Evolutionary conservation across 768 basidiomycete species (phyloP), one percentile per base, ranked within the genome.

Genomic region (Termitomyces bulborhizus): DNA sequence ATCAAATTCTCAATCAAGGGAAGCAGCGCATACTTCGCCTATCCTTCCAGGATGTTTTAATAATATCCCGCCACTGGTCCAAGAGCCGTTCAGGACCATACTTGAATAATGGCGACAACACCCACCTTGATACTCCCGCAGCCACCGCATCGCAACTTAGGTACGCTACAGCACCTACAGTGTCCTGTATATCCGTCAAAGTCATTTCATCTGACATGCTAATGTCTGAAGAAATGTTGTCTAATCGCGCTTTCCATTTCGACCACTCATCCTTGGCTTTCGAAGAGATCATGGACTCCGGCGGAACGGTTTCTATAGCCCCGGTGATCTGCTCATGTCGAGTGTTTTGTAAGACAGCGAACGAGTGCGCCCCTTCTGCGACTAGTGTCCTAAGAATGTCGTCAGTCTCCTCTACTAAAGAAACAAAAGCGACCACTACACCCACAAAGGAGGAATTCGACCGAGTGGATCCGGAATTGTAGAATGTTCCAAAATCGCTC

Each of bases 151-250:
- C 76, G 29, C 62, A 56, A 1, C 63, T 61, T 59, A 78, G 75
- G 68, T 78, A 82, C 13, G 74, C 82, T 36, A 90, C 75, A n/a
- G 88, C 89, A 15, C 90, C 90, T 6, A 93, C 90, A 0, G 90
- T 93, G 65, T 93, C 90, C 63, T 90, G 86, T 52, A 83, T 73
- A 57, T 70, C 71, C 56, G 63, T 60, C 61, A 67, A 56, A 54
- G 58, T 42, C 34, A 46, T 32, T 32, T 36, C 26, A 18, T 58
- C 55, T 15, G 42, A 53, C 12, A 42, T 39, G n/a, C 41, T 31
- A 6, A 42, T 36, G 16, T 43, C 37, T 21, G 54, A 9, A 51
- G 55, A 40, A 37, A 46, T 51, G 27, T 56, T 50, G 21, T 71
- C 68, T 21, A 85, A 71, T 12, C 73, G 69, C 13, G 57, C 60